phyloP scores from a whole-genome alignment of 148 eudicot genomes.

The Rhododendron ovatum region DNA sequence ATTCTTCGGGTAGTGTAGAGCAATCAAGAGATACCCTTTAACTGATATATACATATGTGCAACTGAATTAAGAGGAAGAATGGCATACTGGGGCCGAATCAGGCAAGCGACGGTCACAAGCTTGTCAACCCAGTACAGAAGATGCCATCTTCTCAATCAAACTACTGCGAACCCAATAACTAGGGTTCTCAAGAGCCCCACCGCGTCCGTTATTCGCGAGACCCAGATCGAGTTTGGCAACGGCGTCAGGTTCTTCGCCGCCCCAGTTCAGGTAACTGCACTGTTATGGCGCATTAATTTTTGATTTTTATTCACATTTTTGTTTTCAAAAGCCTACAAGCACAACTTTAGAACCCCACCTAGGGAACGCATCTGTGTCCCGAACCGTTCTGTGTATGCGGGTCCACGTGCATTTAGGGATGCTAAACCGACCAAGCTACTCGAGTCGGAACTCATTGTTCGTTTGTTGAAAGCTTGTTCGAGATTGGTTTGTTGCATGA shows the following conservation, averaged over 20 bases:
- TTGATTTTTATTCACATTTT: background rate
- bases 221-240: constrained; percentile 14
- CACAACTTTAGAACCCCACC: background rate
- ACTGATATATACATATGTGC: background rate
- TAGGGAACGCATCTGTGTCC: background rate
- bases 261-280: constrained; percentile 57
- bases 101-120: constrained; percentile 33
- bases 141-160: constrained; percentile 35
- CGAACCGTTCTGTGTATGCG: background rate
- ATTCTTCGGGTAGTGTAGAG: background rate
- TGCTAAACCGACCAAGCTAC: no score
- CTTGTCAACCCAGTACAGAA: constrained; percentile 24
- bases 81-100: constrained; percentile 35
- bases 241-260: constrained; percentile 65
- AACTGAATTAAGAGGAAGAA: background rate
- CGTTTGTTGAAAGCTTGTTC: no score
- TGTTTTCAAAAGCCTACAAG: background rate
- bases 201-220: background rate
- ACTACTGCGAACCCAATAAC: constrained; percentile 3
- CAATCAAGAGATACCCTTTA: background rate
- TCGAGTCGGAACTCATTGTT: no score
- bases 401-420: background rate
- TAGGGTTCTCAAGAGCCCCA: constrained; percentile 10
- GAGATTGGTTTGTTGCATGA: no score
- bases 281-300: background rate